Base-by-base conservation (phyloP, 2,329 filamentous ascomycete species). In the Cladosporium sp. region DNA sequence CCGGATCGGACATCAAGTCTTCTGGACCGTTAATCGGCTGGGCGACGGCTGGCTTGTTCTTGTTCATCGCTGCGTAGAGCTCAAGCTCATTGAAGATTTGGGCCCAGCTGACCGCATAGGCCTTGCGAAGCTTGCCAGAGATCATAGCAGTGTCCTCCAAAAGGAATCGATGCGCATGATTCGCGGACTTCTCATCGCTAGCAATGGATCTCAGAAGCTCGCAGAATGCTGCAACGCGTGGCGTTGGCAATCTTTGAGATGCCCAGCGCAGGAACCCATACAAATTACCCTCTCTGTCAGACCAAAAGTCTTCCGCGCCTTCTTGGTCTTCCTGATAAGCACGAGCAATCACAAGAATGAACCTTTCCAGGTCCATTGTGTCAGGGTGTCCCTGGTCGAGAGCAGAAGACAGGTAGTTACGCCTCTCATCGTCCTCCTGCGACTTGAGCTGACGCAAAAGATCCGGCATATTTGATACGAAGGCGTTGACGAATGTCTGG, bases 181-280 rank as follows among this genome's bases (percentile, higher is more conserved):
- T 84, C 22, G 93, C 92, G 59, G 88, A 93, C 47, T 87, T 81
- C 48, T 88, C 82, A 46, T 89, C 89, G 45, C 85, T 83, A 0
- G 93, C 88, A 41, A 98, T 84, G 1, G 91, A 86, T 62, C 90
- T 87, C 13, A 98, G 75, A 83, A 98, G 92, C 65, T 97, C 92
- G 67, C 93, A 98, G 60, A 97, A 98, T 11, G 92, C 91, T 54
- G 89, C 93, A 52, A 95, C 91, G 19, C 95, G 79, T n/a, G 93
- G 93, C 0, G 94, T 96, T 0, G 94, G 95, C 53, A 95, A 90
- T 60, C 93, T 80, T 59, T 89, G 85, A 3, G 93, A 95, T n/a
- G 91, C 88, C 93, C 93, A 98, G 56, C 95, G 88, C 65, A 98
- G 78, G 65, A 98, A 98, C 0, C 93, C 93, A 55, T 91, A 88